Conservation (phyloP, 208 protist genomes). For the Leishmania major region DNA sequence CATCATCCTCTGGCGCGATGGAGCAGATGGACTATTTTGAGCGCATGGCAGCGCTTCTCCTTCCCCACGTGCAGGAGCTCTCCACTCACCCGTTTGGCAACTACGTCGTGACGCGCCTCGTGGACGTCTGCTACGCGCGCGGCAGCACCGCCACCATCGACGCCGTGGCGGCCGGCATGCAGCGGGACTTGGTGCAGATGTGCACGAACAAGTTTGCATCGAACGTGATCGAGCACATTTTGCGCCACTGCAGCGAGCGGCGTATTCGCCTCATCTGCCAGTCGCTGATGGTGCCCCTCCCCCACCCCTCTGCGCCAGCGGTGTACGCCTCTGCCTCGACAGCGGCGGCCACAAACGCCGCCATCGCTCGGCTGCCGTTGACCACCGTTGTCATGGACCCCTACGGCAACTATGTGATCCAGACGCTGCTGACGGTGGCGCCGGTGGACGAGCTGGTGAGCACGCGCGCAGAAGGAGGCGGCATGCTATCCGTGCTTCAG, state of each 20-base stretch:
- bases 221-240: constrained; percentile 97
- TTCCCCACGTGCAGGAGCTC: constrained; percentile 77
- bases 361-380: constrained; percentile 37
- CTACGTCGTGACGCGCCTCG: constrained; percentile 97
- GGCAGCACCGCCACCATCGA: constrained; percentile 48
- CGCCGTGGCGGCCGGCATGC: constrained; percentile 39
- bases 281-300: constrained; percentile 30
- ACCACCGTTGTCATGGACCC: constrained; percentile 89
- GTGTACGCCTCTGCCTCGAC: neutral
- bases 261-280: constrained; percentile 51
- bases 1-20: neutral
- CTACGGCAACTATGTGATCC: constrained; percentile 98
- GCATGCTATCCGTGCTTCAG: constrained; percentile 49
- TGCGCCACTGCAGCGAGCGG: constrained; percentile 64
- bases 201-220: constrained; percentile 96
- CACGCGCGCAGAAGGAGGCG: constrained; percentile 12
- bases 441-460: constrained; percentile 64
- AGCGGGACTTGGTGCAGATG: constrained; percentile 45
- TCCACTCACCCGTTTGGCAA: constrained; percentile 95
- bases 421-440: constrained; percentile 89
- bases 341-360: neutral
- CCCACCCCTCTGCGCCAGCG: neutral
- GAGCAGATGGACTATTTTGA: constrained; percentile 31
- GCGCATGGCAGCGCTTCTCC: constrained; percentile 47
- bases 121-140: constrained; percentile 65